These are phyloP conservation scores for Cordyceps pruinosa DNA, from an alignment of 2,329 filamentous ascomycete species.

Conservation along the genomic window DNA sequence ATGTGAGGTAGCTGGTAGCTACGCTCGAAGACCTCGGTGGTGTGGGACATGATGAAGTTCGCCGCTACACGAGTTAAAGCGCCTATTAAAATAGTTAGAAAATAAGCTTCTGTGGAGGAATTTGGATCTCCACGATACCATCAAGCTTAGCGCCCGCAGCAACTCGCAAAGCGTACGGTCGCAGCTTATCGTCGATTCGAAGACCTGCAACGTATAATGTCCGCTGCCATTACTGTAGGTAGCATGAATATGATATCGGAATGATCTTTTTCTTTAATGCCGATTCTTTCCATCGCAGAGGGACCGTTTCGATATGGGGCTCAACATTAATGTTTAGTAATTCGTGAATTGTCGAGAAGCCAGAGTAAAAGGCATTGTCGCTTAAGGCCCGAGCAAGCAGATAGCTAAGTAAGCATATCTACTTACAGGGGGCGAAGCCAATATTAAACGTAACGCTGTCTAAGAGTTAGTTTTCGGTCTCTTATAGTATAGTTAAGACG, in stretches of 20 bases:
- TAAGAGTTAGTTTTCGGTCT: neutral
- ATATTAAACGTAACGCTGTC: neutral
- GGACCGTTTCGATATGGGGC: too few relatives aligned
- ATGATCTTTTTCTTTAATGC: neutral
- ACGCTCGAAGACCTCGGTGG: neutral
- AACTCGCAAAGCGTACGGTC: neutral
- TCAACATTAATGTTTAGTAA: too few relatives aligned
- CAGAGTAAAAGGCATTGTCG: too few relatives aligned
- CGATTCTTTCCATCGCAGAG: neutral
- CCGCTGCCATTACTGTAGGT: neutral
- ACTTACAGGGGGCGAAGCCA: neutral
- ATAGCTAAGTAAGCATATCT: neutral
- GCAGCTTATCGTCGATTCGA: neutral
- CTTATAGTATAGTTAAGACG: neutral
- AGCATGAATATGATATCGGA: neutral
- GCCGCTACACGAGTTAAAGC: neutral
- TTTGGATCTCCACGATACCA: too few relatives aligned
- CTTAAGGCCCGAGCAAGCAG: too few relatives aligned
- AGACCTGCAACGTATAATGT: neutral
- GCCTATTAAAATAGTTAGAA: neutral
- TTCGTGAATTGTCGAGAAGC: too few relatives aligned
- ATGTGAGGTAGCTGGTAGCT: neutral
- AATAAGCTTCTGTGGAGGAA: too few relatives aligned
- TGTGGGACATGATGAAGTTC: neutral
- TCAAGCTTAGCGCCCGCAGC: neutral